Conservation (phyloP, 1,284 basidiomycete species). For the Cryptococcus sp. region DNA sequence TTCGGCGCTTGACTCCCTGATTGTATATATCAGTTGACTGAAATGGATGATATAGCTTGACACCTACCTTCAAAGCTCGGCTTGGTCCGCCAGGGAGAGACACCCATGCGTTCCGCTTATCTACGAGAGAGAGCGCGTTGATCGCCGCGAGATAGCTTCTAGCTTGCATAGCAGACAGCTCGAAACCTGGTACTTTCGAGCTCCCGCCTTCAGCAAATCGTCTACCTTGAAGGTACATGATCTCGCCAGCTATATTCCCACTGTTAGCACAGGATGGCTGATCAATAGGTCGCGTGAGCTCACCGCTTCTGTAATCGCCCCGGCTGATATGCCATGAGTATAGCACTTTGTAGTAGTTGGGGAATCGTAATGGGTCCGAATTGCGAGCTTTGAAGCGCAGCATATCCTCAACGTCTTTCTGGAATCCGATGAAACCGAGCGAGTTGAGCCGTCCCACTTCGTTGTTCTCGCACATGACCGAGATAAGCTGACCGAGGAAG, state of each 20-base stretch:
- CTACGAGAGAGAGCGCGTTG: constrained; percentile 82
- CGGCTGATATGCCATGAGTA: constrained; percentile 89
- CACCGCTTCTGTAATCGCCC: constrained; percentile 86
- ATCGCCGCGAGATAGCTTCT: constrained; percentile 81
- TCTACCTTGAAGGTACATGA: constrained; percentile 91
- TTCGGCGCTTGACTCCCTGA: constrained; percentile 64
- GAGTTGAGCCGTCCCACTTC: constrained; percentile 75
- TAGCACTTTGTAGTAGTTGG: constrained; percentile 89
- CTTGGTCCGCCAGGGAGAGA: constrained; percentile 56
- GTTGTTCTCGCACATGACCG: constrained; percentile 90
- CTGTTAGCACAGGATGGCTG: neutral
- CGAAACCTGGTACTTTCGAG: constrained; percentile 54
- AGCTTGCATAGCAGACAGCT: constrained; percentile 71
- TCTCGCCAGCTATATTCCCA: constrained; percentile 66
- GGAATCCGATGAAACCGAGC: constrained; percentile 82
- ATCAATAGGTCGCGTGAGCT: constrained; percentile 36
- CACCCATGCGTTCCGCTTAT: constrained; percentile 82
- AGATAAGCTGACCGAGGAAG: constrained; percentile 74
- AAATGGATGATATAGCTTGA: neutral
- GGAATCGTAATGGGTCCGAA: constrained; percentile 79
- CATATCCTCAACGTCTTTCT: constrained; percentile 83
- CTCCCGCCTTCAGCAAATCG: constrained; percentile 63
- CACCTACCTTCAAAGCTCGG: constrained; percentile 13
- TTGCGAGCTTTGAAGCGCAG: constrained; percentile 94
- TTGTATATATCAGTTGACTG: constrained; percentile 1